A percentile compares a stretch with the other conserved stretches of the same genome.
phyloP scores from a whole-genome alignment of 2,329 filamentous ascomycete genomes.

The Stagonosporopsis cucurbitacearum region DNA sequence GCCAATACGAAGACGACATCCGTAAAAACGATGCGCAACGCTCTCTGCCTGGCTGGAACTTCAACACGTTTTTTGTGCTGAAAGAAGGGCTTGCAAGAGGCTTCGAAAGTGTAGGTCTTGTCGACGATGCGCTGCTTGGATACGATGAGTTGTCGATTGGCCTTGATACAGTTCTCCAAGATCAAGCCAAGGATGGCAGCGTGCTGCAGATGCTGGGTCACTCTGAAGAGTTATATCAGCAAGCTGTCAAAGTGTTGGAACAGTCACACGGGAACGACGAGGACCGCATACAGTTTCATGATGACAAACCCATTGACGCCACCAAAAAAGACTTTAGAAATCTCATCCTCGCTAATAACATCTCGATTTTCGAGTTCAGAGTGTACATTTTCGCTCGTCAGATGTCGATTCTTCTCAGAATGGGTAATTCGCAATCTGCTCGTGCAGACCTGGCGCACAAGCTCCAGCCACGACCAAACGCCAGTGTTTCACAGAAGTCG shows the following conservation, averaged over 20 bases:
- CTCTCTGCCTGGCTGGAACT: constrained; percentile 93
- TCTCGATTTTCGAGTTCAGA: constrained; percentile 94
- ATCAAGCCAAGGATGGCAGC: constrained; percentile 67
- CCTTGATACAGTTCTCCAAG: constrained; percentile 79
- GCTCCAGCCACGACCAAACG: constrained; percentile 38
- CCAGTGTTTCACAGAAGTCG: constrained; percentile 35
- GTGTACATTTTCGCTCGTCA: constrained; percentile 94
- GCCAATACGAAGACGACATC: constrained; percentile 96
- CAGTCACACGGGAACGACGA: constrained; percentile 24
- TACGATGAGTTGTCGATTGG: constrained; percentile 94
- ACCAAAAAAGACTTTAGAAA: constrained; percentile 81
- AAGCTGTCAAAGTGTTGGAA: constrained; percentile 38
- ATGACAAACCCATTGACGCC: constrained; percentile 47
- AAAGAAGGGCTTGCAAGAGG: constrained; percentile 94
- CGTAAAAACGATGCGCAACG: constrained; percentile 90
- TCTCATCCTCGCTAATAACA: constrained; percentile 90
- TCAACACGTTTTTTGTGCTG: constrained; percentile 97
- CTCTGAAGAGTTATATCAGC: constrained; percentile 74
- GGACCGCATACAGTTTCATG: constrained; percentile 30
- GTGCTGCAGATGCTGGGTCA: constrained; percentile 73
- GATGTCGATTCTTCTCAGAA: constrained; percentile 77
- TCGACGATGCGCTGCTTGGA: constrained; percentile 91
- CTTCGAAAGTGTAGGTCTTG: constrained; percentile 93
- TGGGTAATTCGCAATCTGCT: constrained; percentile 69
- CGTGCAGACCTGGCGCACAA: constrained; percentile 51